Evolutionary conservation across 1,284 basidiomycete genomes (phyloP), one percentile per base, ranked within the genome.

Genomic region (Inonotus hispidus): DNA sequence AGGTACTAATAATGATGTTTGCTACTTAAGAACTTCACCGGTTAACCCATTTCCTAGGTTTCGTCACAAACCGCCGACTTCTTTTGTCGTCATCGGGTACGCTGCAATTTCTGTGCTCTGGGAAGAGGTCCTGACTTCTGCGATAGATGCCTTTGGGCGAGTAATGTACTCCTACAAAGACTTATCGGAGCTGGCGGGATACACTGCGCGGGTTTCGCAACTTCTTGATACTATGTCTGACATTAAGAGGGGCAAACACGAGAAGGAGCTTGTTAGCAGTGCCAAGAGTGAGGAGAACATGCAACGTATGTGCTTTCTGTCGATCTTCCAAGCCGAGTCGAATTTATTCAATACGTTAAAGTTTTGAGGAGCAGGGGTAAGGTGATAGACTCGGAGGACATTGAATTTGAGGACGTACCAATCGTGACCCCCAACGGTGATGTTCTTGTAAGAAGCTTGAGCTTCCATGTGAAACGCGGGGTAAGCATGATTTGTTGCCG

Each of bases 81-180:
- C 76, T 99, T 13, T 77, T 99, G n/a, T 90, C 88, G 29, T 82
- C 87, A 8, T 90, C 88, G 60, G 87, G 87, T 84, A 66, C 53
- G 69, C 62, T 39, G 32, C 32, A 21, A 14, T 56, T 41, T 25
- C 19, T 49, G 29, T 16, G 35, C 8, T 39, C 37, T 6, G 21
- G 29, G 23, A 14, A 29, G 23, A 27, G 25, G 19, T 60, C 23
- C 53, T 21, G 7, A 25, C 39, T 19, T 54, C 21, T 56, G 50
- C 21, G 25, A 23, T 60, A 88, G 88, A 91, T 75, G 89, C 88
- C 2, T 85, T 91, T 65, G 88, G 88, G 53, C 83, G 89, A 23
- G 81, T 90, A 7, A 96, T 98, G 93, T 97, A 96, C 73, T 94
- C 92, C 13, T 98, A 98, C 79, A 98, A 92, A 79, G 94, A 98